Percentiles rank a stretch among this genome's conserved stretches.
phyloP scores from a whole-genome alignment of 2,329 filamentous ascomycete species.

The Colletotrichum sp. region DNA sequence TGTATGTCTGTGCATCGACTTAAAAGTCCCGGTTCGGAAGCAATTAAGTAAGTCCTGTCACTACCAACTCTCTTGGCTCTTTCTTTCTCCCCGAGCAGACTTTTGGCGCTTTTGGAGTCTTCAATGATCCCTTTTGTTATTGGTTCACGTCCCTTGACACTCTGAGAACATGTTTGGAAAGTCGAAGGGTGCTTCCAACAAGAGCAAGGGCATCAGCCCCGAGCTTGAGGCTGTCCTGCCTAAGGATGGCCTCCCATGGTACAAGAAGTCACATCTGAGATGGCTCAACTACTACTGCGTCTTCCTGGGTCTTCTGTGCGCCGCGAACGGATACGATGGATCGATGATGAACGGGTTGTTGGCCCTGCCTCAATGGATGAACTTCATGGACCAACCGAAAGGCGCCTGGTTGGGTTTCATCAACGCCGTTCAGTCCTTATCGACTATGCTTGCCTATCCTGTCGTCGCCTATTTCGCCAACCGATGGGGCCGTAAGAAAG shows the following conservation, averaged over 20 bases:
- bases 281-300: constrained; percentile 8
- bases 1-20: neutral
- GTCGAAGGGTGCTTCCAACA: neutral
- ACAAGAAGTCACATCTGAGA: neutral
- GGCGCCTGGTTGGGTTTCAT: neutral
- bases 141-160: neutral
- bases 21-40: neutral
- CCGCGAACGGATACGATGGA: constrained; percentile 45
- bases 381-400: neutral
- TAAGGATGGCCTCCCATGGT: neutral
- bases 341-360: constrained; percentile 63
- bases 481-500: constrained; percentile 36
- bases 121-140: neutral
- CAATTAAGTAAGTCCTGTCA: neutral
- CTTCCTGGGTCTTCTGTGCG: neutral
- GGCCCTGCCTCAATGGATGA: constrained; percentile 48
- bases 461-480: constrained; percentile 35
- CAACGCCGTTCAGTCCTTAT: constrained; percentile 8
- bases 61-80: neutral
- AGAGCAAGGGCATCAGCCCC: constrained; percentile 2
- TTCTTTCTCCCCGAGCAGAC: neutral
- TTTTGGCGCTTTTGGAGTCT: neutral
- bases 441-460: constrained; percentile 31
- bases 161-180: neutral
- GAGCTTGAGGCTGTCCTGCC: constrained; percentile 1